Evolutionary conservation across 805 yeast species (phyloP).

Genomic region (Yamadazyma scolyti): DNA sequence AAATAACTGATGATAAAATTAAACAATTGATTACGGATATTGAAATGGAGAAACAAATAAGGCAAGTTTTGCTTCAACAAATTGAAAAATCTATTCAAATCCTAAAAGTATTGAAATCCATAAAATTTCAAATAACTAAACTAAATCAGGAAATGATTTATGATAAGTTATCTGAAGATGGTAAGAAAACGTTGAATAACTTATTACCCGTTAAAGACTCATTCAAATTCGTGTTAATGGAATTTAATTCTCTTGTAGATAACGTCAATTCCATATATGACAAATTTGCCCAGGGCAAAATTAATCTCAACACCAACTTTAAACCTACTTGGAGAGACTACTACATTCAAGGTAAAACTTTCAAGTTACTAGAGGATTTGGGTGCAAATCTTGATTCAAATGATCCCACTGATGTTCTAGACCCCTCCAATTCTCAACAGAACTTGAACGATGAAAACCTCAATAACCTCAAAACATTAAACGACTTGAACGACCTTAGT

Average conservation of each 20-base stretch:
- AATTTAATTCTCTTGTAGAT: conserved; percentile 35
- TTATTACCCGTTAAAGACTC: conserved; percentile 47
- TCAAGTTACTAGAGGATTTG: conserved; percentile 24
- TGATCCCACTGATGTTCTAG: not conserved
- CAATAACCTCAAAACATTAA: conserved; percentile 3
- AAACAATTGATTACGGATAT: conserved; percentile 34
- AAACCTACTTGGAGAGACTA: conserved; percentile 32
- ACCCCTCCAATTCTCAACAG: not conserved
- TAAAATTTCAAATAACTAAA: conserved; percentile 25
- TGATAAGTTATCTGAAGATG: conserved; percentile 13
- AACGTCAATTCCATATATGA: conserved; percentile 23
- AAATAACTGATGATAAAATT: conserved; percentile 25
- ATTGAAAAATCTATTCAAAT: conserved; percentile 36
- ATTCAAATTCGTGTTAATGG: conserved; percentile 40
- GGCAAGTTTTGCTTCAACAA: conserved; percentile 38
- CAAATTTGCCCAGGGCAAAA: conserved; percentile 21
- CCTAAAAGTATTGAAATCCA: conserved; percentile 25
- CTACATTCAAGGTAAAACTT: conserved; percentile 37
- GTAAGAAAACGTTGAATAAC: conserved; percentile 24
- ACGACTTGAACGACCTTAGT: too few species aligned
- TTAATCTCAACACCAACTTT: conserved; percentile 21
- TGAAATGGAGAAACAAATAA: conserved; percentile 39
- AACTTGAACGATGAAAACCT: too few species aligned
- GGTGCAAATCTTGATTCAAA: conserved; percentile 11
- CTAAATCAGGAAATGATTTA: conserved; percentile 14